Evolutionary conservation across 768 basidiomycete species (phyloP), one percentile per base, ranked within the genome.

Genomic region (Leccinum subtestaceum): DNA sequence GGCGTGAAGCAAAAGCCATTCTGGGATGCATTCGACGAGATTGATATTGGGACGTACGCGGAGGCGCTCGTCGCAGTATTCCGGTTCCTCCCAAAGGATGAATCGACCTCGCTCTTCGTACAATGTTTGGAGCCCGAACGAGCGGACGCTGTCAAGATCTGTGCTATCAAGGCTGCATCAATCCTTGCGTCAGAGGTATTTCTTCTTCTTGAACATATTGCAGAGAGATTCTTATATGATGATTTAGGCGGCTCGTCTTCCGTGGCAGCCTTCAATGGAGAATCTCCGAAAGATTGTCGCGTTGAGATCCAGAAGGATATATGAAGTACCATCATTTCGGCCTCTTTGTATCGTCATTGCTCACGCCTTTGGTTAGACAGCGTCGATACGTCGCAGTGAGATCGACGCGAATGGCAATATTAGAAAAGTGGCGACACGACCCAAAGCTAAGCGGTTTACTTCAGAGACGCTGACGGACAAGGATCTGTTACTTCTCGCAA

Each of bases 91-190:
- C 81, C 88, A 0, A 75, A 79, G 46, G 81, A 85, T 47, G 87
- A 91, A 40, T 78, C 84, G 2, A 50, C 86, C 7, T 77, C 78
- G 0, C 66, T 93, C 6, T 90, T 94, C 67, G 66, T 75, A 21
- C 76, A 77, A 13, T 90, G 91, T 61, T 69, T 93, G 45, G 85
- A 88, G 56, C 84, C 91, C 9, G 89, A 92, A 64, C 82, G 88
- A 31, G 88, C 90, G 1, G 89, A 93, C 25, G 87, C 88, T 2
- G 84, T 91, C 63, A 94, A 94, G 76, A 83, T 88, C 11, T 84
- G 84, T 58, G 93, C 81, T 2, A 78, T 94, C 55, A 85, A 87
- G 61, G 90, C 93, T 2, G 86, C 82, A 63, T 72, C 90, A 43
- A 89, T 85, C 0, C 69, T 93, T 32, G 76, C 81, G 7, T 78